Base-by-base conservation (phyloP, 352 stramenopile species). In the Pythium plurisporium region DNA sequence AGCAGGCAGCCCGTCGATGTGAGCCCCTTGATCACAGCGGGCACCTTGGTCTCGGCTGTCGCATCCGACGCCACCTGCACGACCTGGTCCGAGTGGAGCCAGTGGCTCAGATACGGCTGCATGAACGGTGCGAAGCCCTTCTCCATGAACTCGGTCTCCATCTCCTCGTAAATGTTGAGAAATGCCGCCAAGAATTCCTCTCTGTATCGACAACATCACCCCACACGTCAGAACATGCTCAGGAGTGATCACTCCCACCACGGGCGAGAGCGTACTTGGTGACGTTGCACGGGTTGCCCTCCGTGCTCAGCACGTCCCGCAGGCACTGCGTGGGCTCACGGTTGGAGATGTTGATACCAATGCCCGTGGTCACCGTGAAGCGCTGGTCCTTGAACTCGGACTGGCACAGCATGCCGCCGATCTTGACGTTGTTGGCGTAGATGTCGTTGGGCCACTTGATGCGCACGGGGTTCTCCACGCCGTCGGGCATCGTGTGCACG, bases 381-480 rank as follows among this genome's bases (percentile, higher is more conserved):
- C 70, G 66, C 34, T 78, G 73, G 62, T 95, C 72, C 36, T 71
- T 69, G 65, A 84, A 95, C 67, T 93, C 81, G 37, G 85, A 95
- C 64, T 96, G 88, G 61, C 87, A 96, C 22, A 96, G 62, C 48
- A 96, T 94, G 31, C 88, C 88, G 58, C 82, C 86, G 59, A 96
- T 94, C 69, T 96, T 96, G 71, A 87, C 73, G 51, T 80, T 79
- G 59, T 94, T 73, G 27, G 80, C 86, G 68, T 96, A 96, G 34
- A 96, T 95, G 67, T 96, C 88, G 63, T 96, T 96, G 22, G 88
- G 88, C 88, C 88, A 96, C 66, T 96, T 96, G 76, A 96, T 96
- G 56, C 73, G 74, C 55, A 96, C 86, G 31, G 81, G 68, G 25
- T 76, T 86, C 4, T 55, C 65, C 44, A 56, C 55, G 1, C 50